Evolutionary conservation across 495 filamentous ascomycete genomes (phyloP).

Genomic region (Penicillium diatomitis): DNA sequence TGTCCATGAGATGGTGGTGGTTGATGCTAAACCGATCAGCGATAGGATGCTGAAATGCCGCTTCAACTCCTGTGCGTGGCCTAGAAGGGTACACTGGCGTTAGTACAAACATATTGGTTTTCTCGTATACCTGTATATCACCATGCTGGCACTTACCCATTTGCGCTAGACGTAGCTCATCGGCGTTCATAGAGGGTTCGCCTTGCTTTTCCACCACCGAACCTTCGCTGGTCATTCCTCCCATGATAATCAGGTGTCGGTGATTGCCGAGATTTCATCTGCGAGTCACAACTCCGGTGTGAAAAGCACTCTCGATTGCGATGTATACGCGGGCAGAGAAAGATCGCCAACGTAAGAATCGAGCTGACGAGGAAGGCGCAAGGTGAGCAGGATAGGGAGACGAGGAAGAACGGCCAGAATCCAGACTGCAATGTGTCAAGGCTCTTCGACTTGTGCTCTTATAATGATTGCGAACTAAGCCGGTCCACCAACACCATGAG

Average conservation of each 20-base stretch:
- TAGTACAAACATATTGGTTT: no score
- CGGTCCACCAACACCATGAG: no score
- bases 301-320: no score
- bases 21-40: slow-evolving; percentile 1
- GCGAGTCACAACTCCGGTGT: no score
- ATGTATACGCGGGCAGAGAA: no score
- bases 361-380: no score
- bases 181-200: neutral
- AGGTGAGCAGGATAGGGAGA: no score
- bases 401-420: no score
- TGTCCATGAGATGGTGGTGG: neutral
- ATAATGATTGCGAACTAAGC: no score
- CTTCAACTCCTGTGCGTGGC: slow-evolving; percentile 1
- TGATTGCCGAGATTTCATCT: neutral
- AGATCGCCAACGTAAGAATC: no score
- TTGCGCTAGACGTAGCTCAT: slow-evolving; percentile 1
- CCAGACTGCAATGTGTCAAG: no score
- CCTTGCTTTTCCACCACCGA: neutral
- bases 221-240: neutral
- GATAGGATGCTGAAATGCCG: neutral
- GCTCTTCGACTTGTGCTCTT: no score
- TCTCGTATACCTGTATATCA: neutral
- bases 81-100: neutral
- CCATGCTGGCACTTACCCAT: neutral
- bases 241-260: neutral